These are phyloP conservation scores for Ganoderma lingzhi DNA, from an alignment of 1,284 basidiomycete species.

Conservation along the genomic window DNA sequence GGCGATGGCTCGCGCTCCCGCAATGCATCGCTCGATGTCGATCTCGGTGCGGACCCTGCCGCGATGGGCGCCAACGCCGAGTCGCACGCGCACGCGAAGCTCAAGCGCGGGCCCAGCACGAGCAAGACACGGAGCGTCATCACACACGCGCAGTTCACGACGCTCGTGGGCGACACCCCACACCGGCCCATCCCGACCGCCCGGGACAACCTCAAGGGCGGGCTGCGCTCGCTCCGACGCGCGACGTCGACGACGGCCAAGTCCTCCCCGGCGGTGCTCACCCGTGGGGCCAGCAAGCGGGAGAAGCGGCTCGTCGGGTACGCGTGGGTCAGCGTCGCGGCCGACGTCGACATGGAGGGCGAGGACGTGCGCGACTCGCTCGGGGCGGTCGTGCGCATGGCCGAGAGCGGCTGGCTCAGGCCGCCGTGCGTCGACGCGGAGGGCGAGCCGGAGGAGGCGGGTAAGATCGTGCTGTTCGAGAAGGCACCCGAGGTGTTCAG, in stretches of 20 bases:
- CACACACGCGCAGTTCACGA: constrained; percentile 69
- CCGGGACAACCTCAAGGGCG: constrained; percentile 74
- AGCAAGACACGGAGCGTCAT: constrained; percentile 29
- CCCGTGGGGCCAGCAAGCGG: constrained; percentile 18
- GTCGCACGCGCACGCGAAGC: constrained; percentile 13
- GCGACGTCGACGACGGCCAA: constrained; percentile 39
- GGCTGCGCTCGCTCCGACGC: constrained; percentile 66
- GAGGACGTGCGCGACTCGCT: constrained; percentile 73
- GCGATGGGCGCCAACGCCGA: constrained; percentile 1
- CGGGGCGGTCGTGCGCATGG: constrained; percentile 62
- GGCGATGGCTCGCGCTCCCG: constrained; percentile 23
- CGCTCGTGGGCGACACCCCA: constrained; percentile 73
- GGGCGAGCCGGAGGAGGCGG: constrained; percentile 39
- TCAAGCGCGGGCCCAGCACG: constrained; percentile 17
- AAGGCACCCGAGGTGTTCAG: constrained; percentile 64
- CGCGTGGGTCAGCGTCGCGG: constrained; percentile 75
- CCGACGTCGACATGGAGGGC: constrained; percentile 84
- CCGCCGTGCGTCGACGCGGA: constrained; percentile 48
- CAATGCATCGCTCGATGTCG: constrained; percentile 18
- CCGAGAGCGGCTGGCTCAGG: constrained; percentile 41
- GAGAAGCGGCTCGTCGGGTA: constrained; percentile 62
- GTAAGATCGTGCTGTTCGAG: constrained; percentile 59
- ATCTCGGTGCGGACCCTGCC: constrained; percentile 22
- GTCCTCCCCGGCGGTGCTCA: constrained; percentile 25
- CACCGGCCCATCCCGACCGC: constrained; percentile 69